Evolutionary conservation across 345 rosid genomes (phyloP), one percentile per base, ranked within the genome.

Genomic region (Gossypioides kirkii): DNA sequence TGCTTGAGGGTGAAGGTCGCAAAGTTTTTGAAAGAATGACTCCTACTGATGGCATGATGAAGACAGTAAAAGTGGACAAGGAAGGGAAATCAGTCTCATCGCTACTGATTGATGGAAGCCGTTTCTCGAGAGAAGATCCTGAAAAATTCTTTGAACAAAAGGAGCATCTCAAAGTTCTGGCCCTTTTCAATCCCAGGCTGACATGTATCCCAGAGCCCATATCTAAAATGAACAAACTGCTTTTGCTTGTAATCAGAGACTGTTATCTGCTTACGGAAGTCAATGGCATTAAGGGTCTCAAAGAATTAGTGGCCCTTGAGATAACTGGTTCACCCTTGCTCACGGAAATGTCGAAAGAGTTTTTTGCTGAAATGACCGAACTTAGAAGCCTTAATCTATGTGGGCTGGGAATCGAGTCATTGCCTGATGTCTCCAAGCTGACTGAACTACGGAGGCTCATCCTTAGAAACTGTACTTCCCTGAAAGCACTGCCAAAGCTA

Each of bases 341-440:
- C 70, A 22, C 58, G 74, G 4, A 25, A 58, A 82, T 87, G 18
- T 10, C 76, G 6, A 77, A 73, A 0, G 41, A 62, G 0, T 62
- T 89, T 59, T 86, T 89, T 22, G 25, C 12, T 61, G 10, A 59
- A 3, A 46, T 73, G 56, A 4, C 60, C 60, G 16, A 69, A 1
- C 86, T 89, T 70, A 78, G 64, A 55, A 86, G 84, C 81, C 89
- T 87, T 61, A 86, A 89, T 69, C 81, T 89, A 42, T 87, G 89
- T 42, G 76, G 54, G 4, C 72, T 78, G 20, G 72, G 22, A 71
- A 80, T 89, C 43, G 45, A 50, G 46, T 46, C 75, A 2, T 83
- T 87, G 42, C 87, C 86, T 5, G 68, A 65, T 20, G 65, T 86
- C 28, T 74, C 79, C 52, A 2, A 66, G 0, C 78, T 82, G 73